These are phyloP conservation scores for Phaffia tasmanica DNA, from an alignment of 768 basidiomycete species.

Conservation along the genomic window DNA sequence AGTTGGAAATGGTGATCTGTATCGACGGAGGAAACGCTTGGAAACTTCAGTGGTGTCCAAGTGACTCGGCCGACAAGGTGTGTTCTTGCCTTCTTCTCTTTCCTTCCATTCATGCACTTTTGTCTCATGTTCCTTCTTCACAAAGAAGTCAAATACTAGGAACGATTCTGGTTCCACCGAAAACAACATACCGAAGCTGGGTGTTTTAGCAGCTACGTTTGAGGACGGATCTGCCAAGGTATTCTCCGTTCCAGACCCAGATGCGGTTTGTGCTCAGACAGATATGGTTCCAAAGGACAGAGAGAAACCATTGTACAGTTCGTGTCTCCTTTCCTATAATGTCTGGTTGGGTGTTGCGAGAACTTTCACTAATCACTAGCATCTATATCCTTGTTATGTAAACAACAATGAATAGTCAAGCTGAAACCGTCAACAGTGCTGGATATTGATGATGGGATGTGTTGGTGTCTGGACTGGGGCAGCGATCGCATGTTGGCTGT, in stretches of 20 bases:
- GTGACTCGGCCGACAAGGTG: conserved; percentile 62
- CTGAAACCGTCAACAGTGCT: conserved; percentile 58
- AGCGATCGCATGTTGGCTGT: conserved; percentile 71
- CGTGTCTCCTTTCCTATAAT: conserved; percentile 47
- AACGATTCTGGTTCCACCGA: neutral
- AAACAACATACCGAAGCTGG: conserved; percentile 48
- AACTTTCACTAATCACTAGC: conserved; percentile 42
- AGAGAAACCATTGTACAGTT: conserved; percentile 28
- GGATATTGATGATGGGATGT: conserved; percentile 61
- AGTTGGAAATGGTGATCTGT: conserved; percentile 76
- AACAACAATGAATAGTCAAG: conserved; percentile 28
- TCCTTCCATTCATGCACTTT: neutral
- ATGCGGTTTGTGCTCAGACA: conserved; percentile 40
- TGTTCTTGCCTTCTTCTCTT: neutral
- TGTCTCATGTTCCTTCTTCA: neutral
- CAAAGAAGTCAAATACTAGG: neutral
- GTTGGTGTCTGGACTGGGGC: conserved; percentile 78
- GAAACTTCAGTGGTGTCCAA: conserved; percentile 84
- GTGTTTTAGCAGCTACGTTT: conserved; percentile 71
- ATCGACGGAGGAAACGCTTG: conserved; percentile 67
- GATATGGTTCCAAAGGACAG: neutral
- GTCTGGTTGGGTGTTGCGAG: neutral
- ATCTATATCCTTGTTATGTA: conserved; percentile 30
- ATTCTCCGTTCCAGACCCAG: conserved; percentile 68
- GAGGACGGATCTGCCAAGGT: conserved; percentile 75